phyloP scores from a whole-genome alignment of 2,329 filamentous ascomycete species.

The Grosmannia serpens region DNA sequence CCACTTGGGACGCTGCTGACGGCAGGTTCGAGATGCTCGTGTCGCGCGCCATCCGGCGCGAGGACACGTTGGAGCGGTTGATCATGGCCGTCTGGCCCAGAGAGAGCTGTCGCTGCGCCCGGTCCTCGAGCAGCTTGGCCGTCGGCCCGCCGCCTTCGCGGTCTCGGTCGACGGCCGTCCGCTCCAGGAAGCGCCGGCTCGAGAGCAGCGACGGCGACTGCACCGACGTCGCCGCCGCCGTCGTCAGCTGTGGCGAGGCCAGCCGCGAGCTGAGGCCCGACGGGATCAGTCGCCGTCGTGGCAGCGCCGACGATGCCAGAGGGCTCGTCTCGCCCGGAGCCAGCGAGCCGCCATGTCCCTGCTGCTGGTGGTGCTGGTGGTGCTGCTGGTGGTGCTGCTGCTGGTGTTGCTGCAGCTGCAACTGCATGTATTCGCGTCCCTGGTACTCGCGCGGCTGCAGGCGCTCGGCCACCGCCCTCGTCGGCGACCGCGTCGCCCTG shows the following conservation, averaged over 20 bases:
- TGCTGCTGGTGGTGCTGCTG: background rate
- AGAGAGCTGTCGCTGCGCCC: slow-evolving; percentile 29
- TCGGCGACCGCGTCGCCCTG: slow-evolving; percentile 35
- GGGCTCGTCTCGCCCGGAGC: slow-evolving; percentile 12
- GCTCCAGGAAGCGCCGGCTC: slow-evolving; percentile 37
- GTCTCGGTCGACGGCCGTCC: slow-evolving; percentile 24
- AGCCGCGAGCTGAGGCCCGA: slow-evolving; percentile 37
- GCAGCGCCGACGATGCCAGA: slow-evolving; percentile 32
- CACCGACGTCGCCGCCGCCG: slow-evolving; percentile 15
- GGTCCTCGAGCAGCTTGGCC: slow-evolving; percentile 28
- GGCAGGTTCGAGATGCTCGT: slow-evolving; percentile 29
- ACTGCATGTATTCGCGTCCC: background rate
- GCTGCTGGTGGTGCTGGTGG: background rate
- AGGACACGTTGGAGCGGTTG: slow-evolving; percentile 32
- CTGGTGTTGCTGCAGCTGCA: background rate
- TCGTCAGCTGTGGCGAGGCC: slow-evolving; percentile 25
- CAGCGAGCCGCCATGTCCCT: slow-evolving; percentile 11
- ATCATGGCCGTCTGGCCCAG: slow-evolving; percentile 29
- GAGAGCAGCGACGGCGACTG: slow-evolving; percentile 6
- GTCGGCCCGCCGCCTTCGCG: slow-evolving; percentile 18
- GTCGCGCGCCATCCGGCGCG: slow-evolving; percentile 26
- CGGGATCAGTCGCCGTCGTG: slow-evolving; percentile 40
- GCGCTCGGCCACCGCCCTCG: slow-evolving; percentile 49
- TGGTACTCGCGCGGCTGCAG: slow-evolving; percentile 26
- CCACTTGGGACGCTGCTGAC: slow-evolving; percentile 25